Percentiles rank a stretch among this genome's conserved stretches.
phyloP scores from a whole-genome alignment of 441 rosid genomes.

The Pelargonium cotyledonis region DNA sequence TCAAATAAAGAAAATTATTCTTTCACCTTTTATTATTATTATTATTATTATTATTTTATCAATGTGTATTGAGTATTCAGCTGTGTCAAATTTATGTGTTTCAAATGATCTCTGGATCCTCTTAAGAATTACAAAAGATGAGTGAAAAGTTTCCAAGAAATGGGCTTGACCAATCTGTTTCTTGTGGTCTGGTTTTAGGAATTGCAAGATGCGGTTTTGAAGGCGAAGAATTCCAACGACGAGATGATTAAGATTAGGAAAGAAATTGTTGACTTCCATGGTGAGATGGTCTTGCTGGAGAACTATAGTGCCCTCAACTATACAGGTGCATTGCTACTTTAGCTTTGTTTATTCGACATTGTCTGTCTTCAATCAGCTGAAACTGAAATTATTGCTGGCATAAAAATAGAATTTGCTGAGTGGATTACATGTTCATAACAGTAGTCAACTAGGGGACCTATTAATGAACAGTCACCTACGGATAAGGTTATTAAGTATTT shows the following conservation, averaged over 20 bases:
- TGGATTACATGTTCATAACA: background rate
- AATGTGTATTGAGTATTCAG: background rate
- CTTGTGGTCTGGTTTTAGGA: slow-evolving; percentile 31
- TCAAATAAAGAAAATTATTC: too few species aligned
- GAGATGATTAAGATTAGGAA: slow-evolving; percentile 47
- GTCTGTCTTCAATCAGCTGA: background rate
- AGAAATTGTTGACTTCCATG: slow-evolving; percentile 79
- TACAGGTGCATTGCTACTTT: slow-evolving; percentile 39
- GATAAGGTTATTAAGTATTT: too few species aligned
- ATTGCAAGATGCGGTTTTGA: slow-evolving; percentile 54
- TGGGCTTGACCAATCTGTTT: background rate
- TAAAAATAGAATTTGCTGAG: background rate
- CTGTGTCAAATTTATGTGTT: background rate
- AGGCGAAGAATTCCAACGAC: slow-evolving; percentile 36
- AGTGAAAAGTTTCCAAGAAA: background rate
- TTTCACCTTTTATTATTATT: too few species aligned
- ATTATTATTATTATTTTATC: too few species aligned
- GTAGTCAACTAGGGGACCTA: background rate
- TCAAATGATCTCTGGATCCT: background rate
- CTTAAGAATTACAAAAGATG: too few species aligned
- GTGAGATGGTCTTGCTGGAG: slow-evolving; percentile 83
- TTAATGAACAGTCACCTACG: background rate
- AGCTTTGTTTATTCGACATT: background rate
- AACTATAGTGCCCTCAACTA: slow-evolving; percentile 87
- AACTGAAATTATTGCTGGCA: background rate